Evolutionary conservation across 805 yeast genomes (phyloP), one percentile per base, ranked within the genome.

Genomic region (Ogataea corticis): DNA sequence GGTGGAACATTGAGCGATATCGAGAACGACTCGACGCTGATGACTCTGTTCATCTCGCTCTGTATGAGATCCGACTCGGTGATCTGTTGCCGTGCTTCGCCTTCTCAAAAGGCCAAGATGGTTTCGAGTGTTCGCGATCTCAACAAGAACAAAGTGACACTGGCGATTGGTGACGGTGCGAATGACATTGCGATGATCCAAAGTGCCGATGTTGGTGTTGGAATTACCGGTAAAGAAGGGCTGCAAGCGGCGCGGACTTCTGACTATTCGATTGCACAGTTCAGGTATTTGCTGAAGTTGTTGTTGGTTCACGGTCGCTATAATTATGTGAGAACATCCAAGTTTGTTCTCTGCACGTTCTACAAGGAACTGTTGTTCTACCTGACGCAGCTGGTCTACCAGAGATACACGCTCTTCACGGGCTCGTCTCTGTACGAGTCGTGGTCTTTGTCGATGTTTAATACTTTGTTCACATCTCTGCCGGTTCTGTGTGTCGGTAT

Each of bases 111-210:
- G 68, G 97, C 98, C 0, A 71, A 77, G 23, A 83, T 94, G 87
- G 98, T 94, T 2, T 66, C 80, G 21, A 75, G 82, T 28, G 89
- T 95, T n/a, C 75, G 98, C 41, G 70, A 75, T n/a, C 69, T 83
- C 46, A 77, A 85, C 56, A 82, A 75, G 40, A 68, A 68, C 2
- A 76, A 87, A 33, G 97, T 94, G 5, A 89, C 97, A 0, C 73
- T 94, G 50, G 99, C 99, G 0, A 87, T 94, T 61, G 99, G 99
- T 7, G 99, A 94, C 68, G 99, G 99, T 52, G 99, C 99, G 2
- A 94, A 94, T 62, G 99, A 94, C 66, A 91, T 94, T 62, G 98
- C 99, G 1, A 94, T 94, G 99, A 94, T 94, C 50, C 97, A 94
- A 69, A 85, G 95, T 59, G 99, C 99, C 0, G 98, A 94, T 66